phyloP scores from a whole-genome alignment of 139 green algal genomes.

The Pseudopediastrum boryanum region DNA sequence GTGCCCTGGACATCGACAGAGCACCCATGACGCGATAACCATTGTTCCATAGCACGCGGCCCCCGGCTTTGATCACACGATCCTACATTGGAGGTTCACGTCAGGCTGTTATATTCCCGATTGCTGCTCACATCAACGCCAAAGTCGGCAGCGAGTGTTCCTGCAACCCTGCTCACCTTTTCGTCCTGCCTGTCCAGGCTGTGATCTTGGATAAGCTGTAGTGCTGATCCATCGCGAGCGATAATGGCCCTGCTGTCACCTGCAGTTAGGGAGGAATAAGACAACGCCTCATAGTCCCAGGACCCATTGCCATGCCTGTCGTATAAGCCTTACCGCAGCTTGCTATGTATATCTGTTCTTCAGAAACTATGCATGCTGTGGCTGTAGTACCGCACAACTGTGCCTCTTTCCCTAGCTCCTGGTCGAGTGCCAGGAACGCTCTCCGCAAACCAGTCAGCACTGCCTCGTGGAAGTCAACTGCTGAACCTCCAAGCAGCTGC shows the following conservation, averaged over 20 bases:
- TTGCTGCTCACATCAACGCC: not conserved
- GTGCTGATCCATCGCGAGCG: constrained; percentile 7
- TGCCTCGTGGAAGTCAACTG: not conserved
- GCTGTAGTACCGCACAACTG: not conserved
- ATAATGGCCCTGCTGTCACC: constrained; percentile 53
- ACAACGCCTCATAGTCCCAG: no score
- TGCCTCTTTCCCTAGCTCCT: not conserved
- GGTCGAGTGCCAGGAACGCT: not conserved
- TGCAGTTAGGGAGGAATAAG: constrained; percentile 4
- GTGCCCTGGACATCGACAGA: constrained; percentile 70
- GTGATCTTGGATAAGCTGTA: constrained; percentile 30
- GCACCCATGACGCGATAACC: constrained; percentile 71
- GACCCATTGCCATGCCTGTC: no score
- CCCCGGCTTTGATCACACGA: constrained; percentile 53
- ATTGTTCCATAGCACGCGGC: constrained; percentile 60
- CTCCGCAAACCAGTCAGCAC: not conserved
- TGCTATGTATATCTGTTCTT: constrained; percentile 31
- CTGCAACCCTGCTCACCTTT: constrained; percentile 37
- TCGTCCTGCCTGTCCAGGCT: constrained; percentile 47
- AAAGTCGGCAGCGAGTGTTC: not conserved
- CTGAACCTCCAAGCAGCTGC: not conserved
- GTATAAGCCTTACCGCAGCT: constrained; percentile 44
- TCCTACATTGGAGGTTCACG: no score
- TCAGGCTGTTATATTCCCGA: not conserved
- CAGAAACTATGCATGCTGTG: constrained; percentile 59